Conservation (phyloP, 75 land plant genomes). For the Gnetum montanum region DNA sequence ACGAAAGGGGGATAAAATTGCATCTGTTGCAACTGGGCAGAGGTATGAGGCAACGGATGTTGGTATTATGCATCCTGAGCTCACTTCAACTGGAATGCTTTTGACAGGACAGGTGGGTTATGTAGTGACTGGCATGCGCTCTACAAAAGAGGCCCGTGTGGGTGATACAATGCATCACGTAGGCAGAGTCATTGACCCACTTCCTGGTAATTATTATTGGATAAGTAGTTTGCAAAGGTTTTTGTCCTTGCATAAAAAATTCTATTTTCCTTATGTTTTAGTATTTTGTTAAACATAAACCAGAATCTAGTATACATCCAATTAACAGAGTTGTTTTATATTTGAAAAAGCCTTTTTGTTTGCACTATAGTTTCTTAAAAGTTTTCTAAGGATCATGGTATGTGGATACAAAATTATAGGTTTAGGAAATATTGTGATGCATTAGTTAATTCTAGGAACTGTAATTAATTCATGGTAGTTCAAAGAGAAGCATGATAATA, state of each 20-base stretch:
- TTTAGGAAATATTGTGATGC: no score
- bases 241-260: neutral
- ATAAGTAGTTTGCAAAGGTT: neutral
- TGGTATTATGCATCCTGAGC: slow-evolving; percentile 95
- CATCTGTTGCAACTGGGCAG: slow-evolving; percentile 84
- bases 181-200: slow-evolving; percentile 50
- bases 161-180: slow-evolving; percentile 83
- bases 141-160: slow-evolving; percentile 89
- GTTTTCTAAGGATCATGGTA: no score
- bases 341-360: no score
- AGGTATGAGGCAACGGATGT: slow-evolving; percentile 81
- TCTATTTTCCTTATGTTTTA: neutral
- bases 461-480: no score
- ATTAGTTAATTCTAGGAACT: no score
- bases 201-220: slow-evolving; percentile 59
- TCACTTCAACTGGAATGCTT: slow-evolving; percentile 79
- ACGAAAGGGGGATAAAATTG: slow-evolving; percentile 79
- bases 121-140: slow-evolving; percentile 89
- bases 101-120: slow-evolving; percentile 96
- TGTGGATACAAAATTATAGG: no score
- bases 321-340: no score
- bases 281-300: no score
- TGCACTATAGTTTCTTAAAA: no score
- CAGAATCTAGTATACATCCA: no score
- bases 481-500: no score